These are phyloP conservation scores for Camellia japonica DNA, from an alignment of 148 eudicot genomes.

Conservation along the genomic window DNA sequence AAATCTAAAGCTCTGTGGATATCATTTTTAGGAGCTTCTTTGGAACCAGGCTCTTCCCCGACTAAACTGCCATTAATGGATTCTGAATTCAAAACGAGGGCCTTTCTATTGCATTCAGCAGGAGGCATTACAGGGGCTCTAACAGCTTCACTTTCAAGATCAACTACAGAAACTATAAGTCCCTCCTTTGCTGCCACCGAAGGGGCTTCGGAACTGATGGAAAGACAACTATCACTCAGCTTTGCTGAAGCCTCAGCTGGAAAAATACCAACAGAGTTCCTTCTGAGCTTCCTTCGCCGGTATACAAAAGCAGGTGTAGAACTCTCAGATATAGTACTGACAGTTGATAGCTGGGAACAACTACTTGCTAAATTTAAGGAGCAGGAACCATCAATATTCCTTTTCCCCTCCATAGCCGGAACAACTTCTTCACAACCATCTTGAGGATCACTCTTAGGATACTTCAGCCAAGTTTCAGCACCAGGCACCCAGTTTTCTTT, in stretches of 20 bases:
- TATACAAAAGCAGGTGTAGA: slow-evolving; percentile 54
- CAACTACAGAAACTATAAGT: slow-evolving; percentile 16
- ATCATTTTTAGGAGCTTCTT: slow-evolving; percentile 34
- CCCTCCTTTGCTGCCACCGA: slow-evolving; percentile 26
- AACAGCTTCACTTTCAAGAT: slow-evolving; percentile 27
- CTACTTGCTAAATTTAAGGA: slow-evolving; percentile 34
- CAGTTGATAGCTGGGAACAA: slow-evolving; percentile 46
- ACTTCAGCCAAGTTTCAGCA: slow-evolving; percentile 37
- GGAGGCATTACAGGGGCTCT: slow-evolving; percentile 30
- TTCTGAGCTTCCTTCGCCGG: slow-evolving; percentile 48
- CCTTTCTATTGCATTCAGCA: slow-evolving; percentile 24
- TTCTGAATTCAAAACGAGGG: slow-evolving; percentile 29
- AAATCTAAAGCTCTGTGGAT: slow-evolving; percentile 28
- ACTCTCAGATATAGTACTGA: slow-evolving; percentile 38
- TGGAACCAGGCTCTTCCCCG: slow-evolving; percentile 34
- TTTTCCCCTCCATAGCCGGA: slow-evolving; percentile 24
- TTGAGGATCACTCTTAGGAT: slow-evolving; percentile 24
- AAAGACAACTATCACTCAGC: slow-evolving; percentile 37
- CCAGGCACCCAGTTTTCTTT: slow-evolving; percentile 19
- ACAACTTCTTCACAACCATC: slow-evolving; percentile 21
- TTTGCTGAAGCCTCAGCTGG: slow-evolving; percentile 26
- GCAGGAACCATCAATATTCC: slow-evolving; percentile 19
- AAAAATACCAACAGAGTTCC: slow-evolving; percentile 25
- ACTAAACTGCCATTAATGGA: slow-evolving; percentile 31
- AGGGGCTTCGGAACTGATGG: slow-evolving; percentile 46